phyloP scores from a whole-genome alignment of 2,329 filamentous ascomycete genomes.

The Pochonia chlamydosporia region DNA sequence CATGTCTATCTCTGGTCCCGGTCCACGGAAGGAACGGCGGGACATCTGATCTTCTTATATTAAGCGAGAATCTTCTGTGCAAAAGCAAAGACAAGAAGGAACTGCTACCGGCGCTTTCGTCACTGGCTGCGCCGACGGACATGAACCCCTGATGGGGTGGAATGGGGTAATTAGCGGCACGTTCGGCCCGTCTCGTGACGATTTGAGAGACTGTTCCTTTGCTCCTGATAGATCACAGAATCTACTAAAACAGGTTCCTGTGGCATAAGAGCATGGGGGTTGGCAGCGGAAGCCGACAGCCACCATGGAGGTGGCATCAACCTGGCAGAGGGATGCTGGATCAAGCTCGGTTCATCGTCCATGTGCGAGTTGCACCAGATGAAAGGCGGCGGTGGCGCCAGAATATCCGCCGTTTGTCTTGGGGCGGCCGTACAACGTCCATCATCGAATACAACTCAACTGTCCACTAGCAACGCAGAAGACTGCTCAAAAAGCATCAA shows the following conservation, averaged over 20 bases:
- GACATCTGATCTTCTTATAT: neutral
- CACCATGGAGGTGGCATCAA: no score
- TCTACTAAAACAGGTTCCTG: neutral
- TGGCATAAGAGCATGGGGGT: no score
- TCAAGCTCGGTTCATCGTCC: no score
- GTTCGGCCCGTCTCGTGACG: neutral
- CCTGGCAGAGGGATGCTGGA: no score
- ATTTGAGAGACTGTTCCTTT: neutral
- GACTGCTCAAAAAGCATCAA: neutral
- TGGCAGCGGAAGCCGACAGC: neutral
- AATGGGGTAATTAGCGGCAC: neutral
- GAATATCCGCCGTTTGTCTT: neutral
- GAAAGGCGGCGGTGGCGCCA: neutral
- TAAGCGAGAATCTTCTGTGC: neutral
- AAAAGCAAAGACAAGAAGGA: neutral
- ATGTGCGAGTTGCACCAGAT: neutral
- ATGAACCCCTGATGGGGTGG: neutral
- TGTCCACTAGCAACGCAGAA: neutral
- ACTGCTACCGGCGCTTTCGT: neutral
- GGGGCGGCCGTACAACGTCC: neutral
- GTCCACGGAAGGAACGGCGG: neutral
- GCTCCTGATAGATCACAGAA: neutral
- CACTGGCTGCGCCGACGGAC: neutral
- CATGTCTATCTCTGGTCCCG: neutral
- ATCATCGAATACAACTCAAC: neutral